Evolutionary conservation across 2,329 filamentous ascomycete species (phyloP), one percentile per base, ranked within the genome.

Genomic region (Coniochaeta sp.): DNA sequence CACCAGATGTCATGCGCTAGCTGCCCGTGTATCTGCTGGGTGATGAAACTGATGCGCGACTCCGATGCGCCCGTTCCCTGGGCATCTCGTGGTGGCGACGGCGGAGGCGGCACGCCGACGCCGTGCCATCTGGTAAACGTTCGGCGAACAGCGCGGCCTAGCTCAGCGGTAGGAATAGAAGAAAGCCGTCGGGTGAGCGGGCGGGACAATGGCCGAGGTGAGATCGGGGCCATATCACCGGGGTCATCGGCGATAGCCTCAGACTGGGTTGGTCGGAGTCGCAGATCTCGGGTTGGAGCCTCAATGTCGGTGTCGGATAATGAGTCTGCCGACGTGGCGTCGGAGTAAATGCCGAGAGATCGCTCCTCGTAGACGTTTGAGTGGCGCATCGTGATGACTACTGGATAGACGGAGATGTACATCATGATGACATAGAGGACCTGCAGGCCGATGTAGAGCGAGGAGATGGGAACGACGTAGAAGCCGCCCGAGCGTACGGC

Each of bases 361-460:
- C 85, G 78, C 67, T 90, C 87, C 68, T 90, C 87, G 67, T 90
- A 90, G 33, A 89, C 83, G 67, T 90, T 90, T 43, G 86, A 88
- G 68, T 87, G 84, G 31, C 87, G 81, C 73, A 88, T 83, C 1
- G 82, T 85, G 61, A 88, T 84, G 28, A 83, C 80, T 24, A 87
- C 79, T 0, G 86, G 85, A 62, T 85, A 87, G 2, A 80, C 82
- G 0, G 84, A 84, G 47, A 88, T 82, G 69, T 88, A 88, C 83
- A 88, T 88, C 76, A 87, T 85, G 60, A 87, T 78, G 14, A 87
- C 75, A 65, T 85, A 87, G 1, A 84, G 71, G 0, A 88, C 77
- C 62, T 86, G 81, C 2, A 87, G 74, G 1, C 82, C 84, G 6
- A 85, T 83, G 43, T 80, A 81, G 2, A 81, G 74, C 1, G 78